A percentile compares a stretch with the other conserved stretches of the same genome.
phyloP scores from a whole-genome alignment of 2,329 filamentous ascomycete species.

The Xylariaceae sp. region DNA sequence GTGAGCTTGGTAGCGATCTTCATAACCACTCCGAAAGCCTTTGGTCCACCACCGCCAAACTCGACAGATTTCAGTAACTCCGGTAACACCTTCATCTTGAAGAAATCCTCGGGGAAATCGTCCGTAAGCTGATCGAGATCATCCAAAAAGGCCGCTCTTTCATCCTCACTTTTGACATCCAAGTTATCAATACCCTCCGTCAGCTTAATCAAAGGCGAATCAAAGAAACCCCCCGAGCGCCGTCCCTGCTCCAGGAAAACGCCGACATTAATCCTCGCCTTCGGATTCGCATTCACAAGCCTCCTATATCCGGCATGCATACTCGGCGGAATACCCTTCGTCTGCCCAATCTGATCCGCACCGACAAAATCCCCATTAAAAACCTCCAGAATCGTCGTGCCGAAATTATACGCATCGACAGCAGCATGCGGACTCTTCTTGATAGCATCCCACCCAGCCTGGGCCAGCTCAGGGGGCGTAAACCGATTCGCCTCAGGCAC shows the following conservation, averaged over 20 bases:
- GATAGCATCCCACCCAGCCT: conserved; percentile 84
- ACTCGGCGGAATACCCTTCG: conserved; percentile 74
- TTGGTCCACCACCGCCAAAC: conserved; percentile 90
- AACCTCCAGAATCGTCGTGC: conserved; percentile 77
- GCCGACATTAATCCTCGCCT: conserved; percentile 74
- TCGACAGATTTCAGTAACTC: conserved; percentile 98
- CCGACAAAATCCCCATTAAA: conserved; percentile 82
- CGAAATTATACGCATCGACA: conserved; percentile 83
- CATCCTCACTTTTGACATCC: conserved; percentile 77
- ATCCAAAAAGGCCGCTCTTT: conserved; percentile 80
- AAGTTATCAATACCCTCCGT: conserved; percentile 91
- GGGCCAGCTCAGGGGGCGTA: conserved; percentile 78
- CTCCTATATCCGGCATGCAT: conserved; percentile 93
- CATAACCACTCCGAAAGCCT: conserved; percentile 81
- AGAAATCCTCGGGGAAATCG: conserved; percentile 96
- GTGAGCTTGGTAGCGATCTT: conserved; percentile 85
- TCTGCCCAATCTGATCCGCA: conserved; percentile 74
- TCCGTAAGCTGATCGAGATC: conserved; percentile 83
- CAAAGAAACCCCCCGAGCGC: conserved; percentile 79
- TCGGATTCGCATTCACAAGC: conserved; percentile 82
- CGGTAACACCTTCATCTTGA: conserved; percentile 93
- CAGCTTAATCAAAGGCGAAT: conserved; percentile 85
- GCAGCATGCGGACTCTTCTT: conserved; percentile 77
- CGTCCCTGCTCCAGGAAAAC: conserved; percentile 88
- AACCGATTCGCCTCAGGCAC: conserved; percentile 82